These are phyloP conservation scores for Pichia eremophila DNA, from an alignment of 805 yeast species.

Conservation along the genomic window DNA sequence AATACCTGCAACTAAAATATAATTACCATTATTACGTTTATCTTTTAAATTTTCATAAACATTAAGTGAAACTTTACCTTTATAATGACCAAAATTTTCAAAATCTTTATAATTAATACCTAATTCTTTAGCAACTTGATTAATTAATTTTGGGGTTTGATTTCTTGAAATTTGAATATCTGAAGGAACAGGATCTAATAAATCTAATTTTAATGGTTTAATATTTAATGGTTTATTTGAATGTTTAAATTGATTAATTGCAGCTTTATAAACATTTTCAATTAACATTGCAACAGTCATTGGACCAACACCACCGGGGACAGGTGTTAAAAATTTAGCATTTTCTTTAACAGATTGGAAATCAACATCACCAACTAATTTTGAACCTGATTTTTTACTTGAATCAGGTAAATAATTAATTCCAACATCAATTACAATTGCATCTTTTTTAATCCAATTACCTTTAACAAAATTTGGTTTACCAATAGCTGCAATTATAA, in stretches of 20 bases:
- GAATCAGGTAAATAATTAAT: constrained; percentile 65
- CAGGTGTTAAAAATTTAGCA: constrained; percentile 70
- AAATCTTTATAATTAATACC: constrained; percentile 60
- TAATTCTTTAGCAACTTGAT: constrained; percentile 58
- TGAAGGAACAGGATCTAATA: constrained; percentile 65
- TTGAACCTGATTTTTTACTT: constrained; percentile 56
- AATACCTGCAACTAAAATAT: constrained; percentile 71
- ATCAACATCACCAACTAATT: constrained; percentile 74
- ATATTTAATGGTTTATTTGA: constrained; percentile 28
- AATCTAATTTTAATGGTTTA: constrained; percentile 47
- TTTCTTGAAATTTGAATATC: constrained; percentile 72
- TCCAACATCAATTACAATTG: constrained; percentile 75
- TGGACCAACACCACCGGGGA: constrained; percentile 90
- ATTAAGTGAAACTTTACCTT: constrained; percentile 65
- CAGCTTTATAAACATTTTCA: constrained; percentile 62
- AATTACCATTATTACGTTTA: constrained; percentile 54
- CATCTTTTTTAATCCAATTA: constrained; percentile 61
- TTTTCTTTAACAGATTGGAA: constrained; percentile 44
- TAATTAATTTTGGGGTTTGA: constrained; percentile 63
- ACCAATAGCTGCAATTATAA: constrained; percentile 74
- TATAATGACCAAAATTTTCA: constrained; percentile 67
- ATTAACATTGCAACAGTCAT: constrained; percentile 83
- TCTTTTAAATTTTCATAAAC: constrained; percentile 53
- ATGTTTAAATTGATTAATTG: constrained; percentile 33
- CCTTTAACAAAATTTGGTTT: constrained; percentile 61